A percentile compares a stretch with the other conserved stretches of the same genome.
Conservation (phyloP, 805 yeast genomes). For the Yamadazyma ubonensis region DNA sequence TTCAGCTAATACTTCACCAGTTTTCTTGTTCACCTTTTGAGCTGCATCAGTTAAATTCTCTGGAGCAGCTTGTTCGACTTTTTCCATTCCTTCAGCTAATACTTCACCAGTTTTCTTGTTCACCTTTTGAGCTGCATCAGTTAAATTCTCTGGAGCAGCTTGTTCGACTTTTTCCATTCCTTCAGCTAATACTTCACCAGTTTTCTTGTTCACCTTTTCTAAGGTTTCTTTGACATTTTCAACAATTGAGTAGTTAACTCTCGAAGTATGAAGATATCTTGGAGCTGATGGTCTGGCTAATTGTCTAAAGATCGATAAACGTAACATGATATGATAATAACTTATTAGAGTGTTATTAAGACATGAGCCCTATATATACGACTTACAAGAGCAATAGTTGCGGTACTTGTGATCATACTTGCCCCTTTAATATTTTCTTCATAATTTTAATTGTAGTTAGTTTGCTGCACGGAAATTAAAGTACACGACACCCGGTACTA, state of each 20-base stretch:
- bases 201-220: conserved; percentile 32
- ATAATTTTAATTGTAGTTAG: background rate
- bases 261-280: conserved; percentile 12
- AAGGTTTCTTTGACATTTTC: conserved; percentile 38
- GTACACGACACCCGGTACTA: background rate
- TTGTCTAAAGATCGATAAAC: conserved; percentile 7
- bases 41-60: conserved; percentile 23
- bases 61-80: conserved; percentile 29
- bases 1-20: conserved; percentile 43
- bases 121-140: conserved; percentile 22
- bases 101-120: conserved; percentile 38
- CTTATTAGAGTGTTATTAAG: too few species aligned
- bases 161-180: conserved; percentile 38
- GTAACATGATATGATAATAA: conserved; percentile 9
- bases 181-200: conserved; percentile 41
- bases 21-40: conserved; percentile 21
- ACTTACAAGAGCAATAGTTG: conserved; percentile 14
- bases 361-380: conserved; percentile 7
- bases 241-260: conserved; percentile 23
- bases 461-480: background rate
- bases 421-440: conserved; percentile 1
- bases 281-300: conserved; percentile 9
- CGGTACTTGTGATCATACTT: conserved; percentile 13
- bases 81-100: conserved; percentile 39
- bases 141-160: conserved; percentile 20